These are phyloP conservation scores for Ulota crispa DNA, from an alignment of 225 moss, liverwort and hornwort genomes.

Conservation along the genomic window DNA sequence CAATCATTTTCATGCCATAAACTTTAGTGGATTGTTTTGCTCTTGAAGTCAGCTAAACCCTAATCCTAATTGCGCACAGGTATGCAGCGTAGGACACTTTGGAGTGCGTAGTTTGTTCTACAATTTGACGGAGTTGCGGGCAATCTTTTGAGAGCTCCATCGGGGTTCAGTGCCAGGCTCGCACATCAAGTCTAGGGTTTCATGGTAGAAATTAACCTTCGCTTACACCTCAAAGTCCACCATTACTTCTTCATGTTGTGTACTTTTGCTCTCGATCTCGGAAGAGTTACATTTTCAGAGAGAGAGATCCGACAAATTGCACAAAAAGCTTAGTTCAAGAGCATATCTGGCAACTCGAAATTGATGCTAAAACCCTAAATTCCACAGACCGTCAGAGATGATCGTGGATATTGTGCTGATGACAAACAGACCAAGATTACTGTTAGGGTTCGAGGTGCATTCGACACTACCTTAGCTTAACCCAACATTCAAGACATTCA, in stretches of 20 bases:
- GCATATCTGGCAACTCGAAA: background rate
- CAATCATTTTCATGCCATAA: background rate
- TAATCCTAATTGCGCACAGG: background rate
- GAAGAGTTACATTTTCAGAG: background rate
- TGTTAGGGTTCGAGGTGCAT: background rate
- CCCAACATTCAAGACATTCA: background rate
- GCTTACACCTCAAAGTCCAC: constrained; percentile 20
- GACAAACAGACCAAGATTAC: background rate
- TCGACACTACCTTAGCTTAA: background rate
- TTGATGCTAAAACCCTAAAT: background rate
- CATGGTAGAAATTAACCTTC: constrained; percentile 23
- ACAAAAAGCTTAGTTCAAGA: background rate
- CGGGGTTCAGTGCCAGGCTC: background rate
- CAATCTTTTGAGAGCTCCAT: background rate
- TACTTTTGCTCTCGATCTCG: background rate
- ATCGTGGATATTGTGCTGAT: background rate
- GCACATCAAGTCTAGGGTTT: background rate
- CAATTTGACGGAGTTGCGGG: background rate
- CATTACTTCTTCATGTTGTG: background rate
- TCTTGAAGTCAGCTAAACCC: background rate
- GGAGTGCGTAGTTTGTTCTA: background rate
- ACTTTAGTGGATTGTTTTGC: background rate
- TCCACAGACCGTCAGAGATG: background rate
- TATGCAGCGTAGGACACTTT: background rate
- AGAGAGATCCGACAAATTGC: background rate